A percentile compares a stretch with the other conserved stretches of the same genome.
Conservation (phyloP, 805 yeast species). For the Debaryomyces castellii region DNA sequence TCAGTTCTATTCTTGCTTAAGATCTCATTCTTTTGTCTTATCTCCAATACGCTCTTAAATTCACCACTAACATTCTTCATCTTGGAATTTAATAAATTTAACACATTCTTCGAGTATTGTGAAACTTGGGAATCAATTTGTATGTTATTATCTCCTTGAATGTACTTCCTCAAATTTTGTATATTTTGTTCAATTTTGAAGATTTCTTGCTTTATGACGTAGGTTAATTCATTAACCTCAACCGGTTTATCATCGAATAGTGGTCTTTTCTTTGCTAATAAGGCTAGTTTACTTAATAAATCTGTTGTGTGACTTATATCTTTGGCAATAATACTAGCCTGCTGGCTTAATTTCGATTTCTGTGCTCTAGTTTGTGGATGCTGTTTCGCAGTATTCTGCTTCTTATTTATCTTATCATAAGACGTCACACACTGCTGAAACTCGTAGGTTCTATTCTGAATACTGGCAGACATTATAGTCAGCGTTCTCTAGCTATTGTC, state of each 20-base stretch:
- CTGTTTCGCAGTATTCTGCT: conserved; percentile 23
- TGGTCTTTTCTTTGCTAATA: conserved; percentile 85
- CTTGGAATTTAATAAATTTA: conserved; percentile 81
- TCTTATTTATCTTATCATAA: conserved; percentile 60
- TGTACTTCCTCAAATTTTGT: conserved; percentile 57
- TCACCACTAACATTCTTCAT: conserved; percentile 91
- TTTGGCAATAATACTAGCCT: conserved; percentile 81
- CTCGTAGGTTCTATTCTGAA: conserved; percentile 87
- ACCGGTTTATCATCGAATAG: conserved; percentile 91
- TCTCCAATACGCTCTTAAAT: conserved; percentile 85
- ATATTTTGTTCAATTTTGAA: conserved; percentile 74
- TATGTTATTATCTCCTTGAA: conserved; percentile 43
- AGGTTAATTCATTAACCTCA: conserved; percentile 89
- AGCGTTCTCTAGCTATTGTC: not conserved
- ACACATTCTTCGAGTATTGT: conserved; percentile 81
- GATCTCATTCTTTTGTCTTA: conserved; percentile 80
- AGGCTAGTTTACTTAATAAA: conserved; percentile 75
- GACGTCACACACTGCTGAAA: conserved; percentile 88
- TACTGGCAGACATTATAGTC: conserved; percentile 19
- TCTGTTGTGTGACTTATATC: conserved; percentile 87
- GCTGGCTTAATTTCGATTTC: conserved; percentile 44
- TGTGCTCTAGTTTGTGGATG: conserved; percentile 22
- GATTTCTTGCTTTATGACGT: conserved; percentile 82
- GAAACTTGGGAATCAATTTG: conserved; percentile 59
- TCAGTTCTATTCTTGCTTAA: conserved; percentile 80